Base-by-base conservation (phyloP, 495 filamentous ascomycete genomes). In the Filosporella fistucella region DNA sequence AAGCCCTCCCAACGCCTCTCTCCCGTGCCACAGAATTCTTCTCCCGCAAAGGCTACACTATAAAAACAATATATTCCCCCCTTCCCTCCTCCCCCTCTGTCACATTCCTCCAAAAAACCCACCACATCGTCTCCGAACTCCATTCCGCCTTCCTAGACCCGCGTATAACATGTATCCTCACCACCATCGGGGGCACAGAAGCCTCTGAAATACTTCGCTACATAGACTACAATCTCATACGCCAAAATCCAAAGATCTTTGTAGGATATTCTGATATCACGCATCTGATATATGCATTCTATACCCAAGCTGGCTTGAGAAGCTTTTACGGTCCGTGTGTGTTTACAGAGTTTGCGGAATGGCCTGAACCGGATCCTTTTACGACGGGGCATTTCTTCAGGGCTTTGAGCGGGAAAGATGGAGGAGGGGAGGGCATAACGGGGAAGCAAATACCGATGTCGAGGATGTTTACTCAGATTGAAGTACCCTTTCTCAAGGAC, bases 231-330 rank as follows among this genome's bases (percentile, higher is more conserved):
- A 46, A 45, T 6, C 28, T 53, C 18, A 57, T 68, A 25, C 46
- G 48, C 7, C 39, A 45, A 1, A 55, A 66, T 28, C 63, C 61
- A 2, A 68, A 67, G 55, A 60, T 65, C 18, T 57, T 68, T 30
- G 52, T 60, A 11, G 64, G 65, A 11, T 66, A 55, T 33, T 62
- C 58, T 11, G 65, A 69, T 49, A 67, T 63, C 33, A 65, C 63
- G 22, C 54, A 58, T 23, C 35, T 68, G 12, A 57, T 63, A 40
- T 62, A 63, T 52, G 60, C 65, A 23, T 48, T 68, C 25, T 50
- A 56, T 39, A 51, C 58, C 10, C n/a, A 43, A 25, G 44, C 55
- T 4, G 62, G 63, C 11, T 51, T 69, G 10, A 58, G 60, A n/a
- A 63, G 62, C n/a, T 68, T 67, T 45, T 64, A 64, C 44, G 64